Conservation (phyloP, 1,284 basidiomycete species). For the Puccinia hordei region DNA sequence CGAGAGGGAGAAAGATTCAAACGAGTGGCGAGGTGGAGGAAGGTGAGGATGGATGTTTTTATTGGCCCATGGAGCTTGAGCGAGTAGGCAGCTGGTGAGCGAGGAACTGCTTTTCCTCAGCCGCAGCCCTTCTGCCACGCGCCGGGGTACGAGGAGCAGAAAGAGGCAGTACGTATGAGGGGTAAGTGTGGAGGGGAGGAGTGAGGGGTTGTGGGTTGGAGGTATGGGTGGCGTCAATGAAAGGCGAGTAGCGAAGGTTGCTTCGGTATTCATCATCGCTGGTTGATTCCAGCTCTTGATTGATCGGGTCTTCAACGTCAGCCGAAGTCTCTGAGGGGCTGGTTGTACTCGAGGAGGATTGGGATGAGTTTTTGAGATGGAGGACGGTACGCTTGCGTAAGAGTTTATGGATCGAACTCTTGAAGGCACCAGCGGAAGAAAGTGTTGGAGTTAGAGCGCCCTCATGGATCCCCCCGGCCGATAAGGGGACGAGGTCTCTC, state of each 20-base stretch:
- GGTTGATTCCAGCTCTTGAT: not conserved
- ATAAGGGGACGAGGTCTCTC: not conserved
- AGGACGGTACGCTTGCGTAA: not conserved
- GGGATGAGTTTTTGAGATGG: conserved; percentile 21
- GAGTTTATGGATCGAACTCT: not conserved
- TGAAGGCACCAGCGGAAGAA: conserved; percentile 1
- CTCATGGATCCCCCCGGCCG: not conserved
- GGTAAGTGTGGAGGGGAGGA: not conserved
- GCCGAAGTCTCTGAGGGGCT: not conserved
- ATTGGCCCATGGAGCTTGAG: not conserved
- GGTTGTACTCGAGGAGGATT: conserved; percentile 21
- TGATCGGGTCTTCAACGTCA: not conserved
- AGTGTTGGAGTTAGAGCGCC: conserved; percentile 10
- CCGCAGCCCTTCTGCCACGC: not conserved
- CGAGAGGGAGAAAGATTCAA: not conserved
- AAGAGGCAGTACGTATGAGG: not conserved
- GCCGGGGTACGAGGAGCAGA: not conserved
- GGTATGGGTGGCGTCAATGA: not conserved
- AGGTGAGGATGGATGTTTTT: not conserved
- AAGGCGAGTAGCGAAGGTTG: not conserved
- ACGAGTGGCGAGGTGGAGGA: not conserved
- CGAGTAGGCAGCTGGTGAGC: not conserved
- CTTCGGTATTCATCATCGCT: conserved; percentile 9
- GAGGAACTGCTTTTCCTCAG: not conserved
- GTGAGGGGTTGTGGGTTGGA: not conserved